Conservation (phyloP, 192 early-diverging fungal genomes). For the Diversispora epigaea region DNA sequence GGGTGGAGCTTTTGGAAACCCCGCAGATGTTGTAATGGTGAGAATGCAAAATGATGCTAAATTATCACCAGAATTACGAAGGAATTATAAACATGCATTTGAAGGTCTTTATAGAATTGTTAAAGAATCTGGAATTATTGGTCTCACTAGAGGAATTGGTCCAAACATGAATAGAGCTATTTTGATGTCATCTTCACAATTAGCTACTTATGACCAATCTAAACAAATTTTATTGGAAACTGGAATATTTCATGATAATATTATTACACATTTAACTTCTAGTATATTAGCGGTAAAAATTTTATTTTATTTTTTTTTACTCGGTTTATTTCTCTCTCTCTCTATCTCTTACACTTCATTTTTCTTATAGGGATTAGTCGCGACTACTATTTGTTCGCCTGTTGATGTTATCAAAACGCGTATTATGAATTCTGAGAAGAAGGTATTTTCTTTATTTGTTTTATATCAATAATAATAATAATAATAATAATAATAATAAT, state of each 20-base stretch:
- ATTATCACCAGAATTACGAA: slow-evolving; percentile 57
- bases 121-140: slow-evolving; percentile 69
- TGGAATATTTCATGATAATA: slow-evolving; percentile 60
- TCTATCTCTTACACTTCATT: background rate
- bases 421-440: slow-evolving; percentile 70
- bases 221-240: slow-evolving; percentile 69
- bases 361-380: slow-evolving; percentile 59
- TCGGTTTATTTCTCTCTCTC: background rate
- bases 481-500: background rate
- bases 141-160: slow-evolving; percentile 86
- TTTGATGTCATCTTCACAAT: slow-evolving; percentile 74
- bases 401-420: slow-evolving; percentile 85
- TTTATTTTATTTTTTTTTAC: slow-evolving; percentile 5
- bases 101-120: slow-evolving; percentile 74
- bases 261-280: slow-evolving; percentile 65
- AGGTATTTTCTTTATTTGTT: slow-evolving; percentile 33
- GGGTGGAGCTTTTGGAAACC: slow-evolving; percentile 72
- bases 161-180: slow-evolving; percentile 91
- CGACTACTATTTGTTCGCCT: slow-evolving; percentile 74
- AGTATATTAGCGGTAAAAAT: slow-evolving; percentile 67
- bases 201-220: slow-evolving; percentile 74
- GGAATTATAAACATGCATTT: slow-evolving; percentile 76
- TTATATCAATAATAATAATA: background rate
- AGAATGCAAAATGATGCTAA: slow-evolving; percentile 81
- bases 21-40: slow-evolving; percentile 79